Conservation (phyloP, 768 basidiomycete species). For the Leccinum disarticulatum region DNA sequence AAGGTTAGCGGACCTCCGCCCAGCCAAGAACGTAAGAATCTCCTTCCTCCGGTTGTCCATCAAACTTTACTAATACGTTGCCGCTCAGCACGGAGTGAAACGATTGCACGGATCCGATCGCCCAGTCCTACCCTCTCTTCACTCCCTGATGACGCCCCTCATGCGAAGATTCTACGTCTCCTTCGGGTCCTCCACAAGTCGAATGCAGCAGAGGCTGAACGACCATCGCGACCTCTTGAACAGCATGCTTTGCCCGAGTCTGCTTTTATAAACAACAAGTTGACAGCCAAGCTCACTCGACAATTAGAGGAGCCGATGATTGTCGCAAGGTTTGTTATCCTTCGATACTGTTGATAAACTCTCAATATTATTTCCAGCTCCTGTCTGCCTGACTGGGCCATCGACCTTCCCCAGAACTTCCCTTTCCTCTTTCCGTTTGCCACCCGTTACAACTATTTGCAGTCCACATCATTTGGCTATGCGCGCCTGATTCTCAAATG, state of each 20-base stretch:
- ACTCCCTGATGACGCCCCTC: slow-evolving; percentile 78
- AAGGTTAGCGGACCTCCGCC: slow-evolving; percentile 85
- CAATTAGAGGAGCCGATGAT: slow-evolving; percentile 99
- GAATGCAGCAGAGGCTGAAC: slow-evolving; percentile 71
- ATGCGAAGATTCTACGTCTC: slow-evolving; percentile 88
- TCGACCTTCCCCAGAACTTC: slow-evolving; percentile 94
- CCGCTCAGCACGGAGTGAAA: slow-evolving; percentile 33
- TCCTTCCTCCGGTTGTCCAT: background rate
- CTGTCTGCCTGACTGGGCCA: slow-evolving; percentile 95
- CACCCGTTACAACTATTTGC: slow-evolving; percentile 94
- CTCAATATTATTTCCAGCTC: slow-evolving; percentile 50
- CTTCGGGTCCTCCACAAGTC: slow-evolving; percentile 85
- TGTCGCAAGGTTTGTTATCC: slow-evolving; percentile 76
- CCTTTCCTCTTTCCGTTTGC: slow-evolving; percentile 99
- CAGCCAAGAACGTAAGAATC: slow-evolving; percentile 53
- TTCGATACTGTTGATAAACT: background rate
- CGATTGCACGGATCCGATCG: slow-evolving; percentile 55
- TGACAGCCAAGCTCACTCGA: slow-evolving; percentile 95
- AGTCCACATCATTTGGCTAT: slow-evolving; percentile 97
- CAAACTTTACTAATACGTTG: slow-evolving; percentile 18
- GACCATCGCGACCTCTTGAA: slow-evolving; percentile 46
- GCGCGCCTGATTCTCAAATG: slow-evolving; percentile 93
- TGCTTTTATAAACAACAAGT: slow-evolving; percentile 95
- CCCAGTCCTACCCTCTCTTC: slow-evolving; percentile 71
- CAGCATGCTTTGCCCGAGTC: slow-evolving; percentile 70